These are phyloP conservation scores for Colletotrichum scovillei DNA, from an alignment of 2,329 filamentous ascomycete species.

Conservation along the genomic window DNA sequence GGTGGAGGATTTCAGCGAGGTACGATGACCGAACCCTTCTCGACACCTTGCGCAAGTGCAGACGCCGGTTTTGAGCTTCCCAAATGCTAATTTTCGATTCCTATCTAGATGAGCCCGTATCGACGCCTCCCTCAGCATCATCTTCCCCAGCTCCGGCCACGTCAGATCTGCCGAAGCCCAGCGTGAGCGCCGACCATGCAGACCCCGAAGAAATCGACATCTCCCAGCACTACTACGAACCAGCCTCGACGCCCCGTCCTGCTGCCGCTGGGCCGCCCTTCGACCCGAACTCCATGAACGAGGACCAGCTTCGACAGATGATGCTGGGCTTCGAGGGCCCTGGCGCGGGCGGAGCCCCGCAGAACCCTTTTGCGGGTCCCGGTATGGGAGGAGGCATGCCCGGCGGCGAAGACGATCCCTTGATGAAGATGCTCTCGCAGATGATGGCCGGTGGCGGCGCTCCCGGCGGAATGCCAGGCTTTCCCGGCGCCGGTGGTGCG, in stretches of 20 bases:
- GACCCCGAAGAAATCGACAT: slow-evolving; percentile 85
- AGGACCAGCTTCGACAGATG: slow-evolving; percentile 73
- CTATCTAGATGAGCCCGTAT: slow-evolving; percentile 5
- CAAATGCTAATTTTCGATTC: background rate
- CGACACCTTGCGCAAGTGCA: background rate
- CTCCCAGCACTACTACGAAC: slow-evolving; percentile 77
- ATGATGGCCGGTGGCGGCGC: slow-evolving; percentile 65
- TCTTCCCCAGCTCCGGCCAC: slow-evolving; percentile 37
- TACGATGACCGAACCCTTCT: slow-evolving; percentile 41
- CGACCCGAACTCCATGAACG: slow-evolving; percentile 55
- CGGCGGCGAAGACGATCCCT: slow-evolving; percentile 59
- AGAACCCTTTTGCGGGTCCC: slow-evolving; percentile 37
- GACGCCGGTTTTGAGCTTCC: background rate
- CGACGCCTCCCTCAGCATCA: slow-evolving; percentile 19
- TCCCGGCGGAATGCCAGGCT: slow-evolving; percentile 37
- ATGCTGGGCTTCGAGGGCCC: slow-evolving; percentile 67
- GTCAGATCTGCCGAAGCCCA: slow-evolving; percentile 43
- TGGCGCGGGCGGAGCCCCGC: slow-evolving; percentile 37
- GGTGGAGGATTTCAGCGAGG: slow-evolving; percentile 66
- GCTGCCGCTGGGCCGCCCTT: slow-evolving; percentile 39
- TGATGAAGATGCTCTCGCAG: slow-evolving; percentile 78
- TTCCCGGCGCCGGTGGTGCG: slow-evolving; percentile 13
- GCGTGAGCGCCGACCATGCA: slow-evolving; percentile 52
- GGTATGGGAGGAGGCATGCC: slow-evolving; percentile 32
- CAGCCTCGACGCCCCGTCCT: slow-evolving; percentile 44